These are phyloP conservation scores for Xylariaceae sp. DNA, from an alignment of 2,329 filamentous ascomycete species.

Conservation along the genomic window DNA sequence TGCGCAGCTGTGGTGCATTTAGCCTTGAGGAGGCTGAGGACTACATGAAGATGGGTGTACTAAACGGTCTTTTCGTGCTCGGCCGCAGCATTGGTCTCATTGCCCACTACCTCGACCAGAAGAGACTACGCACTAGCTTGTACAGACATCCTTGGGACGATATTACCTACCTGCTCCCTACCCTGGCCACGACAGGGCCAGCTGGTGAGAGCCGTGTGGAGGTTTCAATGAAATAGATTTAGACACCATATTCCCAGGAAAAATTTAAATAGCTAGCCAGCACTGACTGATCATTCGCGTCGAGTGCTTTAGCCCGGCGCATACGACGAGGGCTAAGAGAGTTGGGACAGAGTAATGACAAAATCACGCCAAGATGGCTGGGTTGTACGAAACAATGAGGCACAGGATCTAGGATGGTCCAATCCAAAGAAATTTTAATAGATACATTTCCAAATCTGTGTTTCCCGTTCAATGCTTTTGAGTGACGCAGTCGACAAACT, in stretches of 20 bases:
- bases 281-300: conserved; percentile 14
- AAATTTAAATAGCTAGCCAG: conserved; percentile 22
- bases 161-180: conserved; percentile 90
- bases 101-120: conserved; percentile 99
- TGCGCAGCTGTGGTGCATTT: conserved; percentile 98
- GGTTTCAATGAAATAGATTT: conserved; percentile 62
- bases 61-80: conserved; percentile 98
- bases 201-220: conserved; percentile 85
- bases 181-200: conserved; percentile 62
- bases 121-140: conserved; percentile 94
- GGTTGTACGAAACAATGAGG: conserved; percentile 27
- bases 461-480: neutral
- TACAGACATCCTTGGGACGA: conserved; percentile 99
- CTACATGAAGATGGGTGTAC: conserved; percentile 97
- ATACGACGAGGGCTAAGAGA: conserved; percentile 4
- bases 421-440: conserved; percentile 23
- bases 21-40: conserved; percentile 94
- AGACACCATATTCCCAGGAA: conserved; percentile 24
- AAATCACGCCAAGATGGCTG: conserved; percentile 21
- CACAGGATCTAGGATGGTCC: conserved; percentile 20
- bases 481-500: neutral
- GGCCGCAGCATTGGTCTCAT: conserved; percentile 97
- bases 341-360: conserved; percentile 22
- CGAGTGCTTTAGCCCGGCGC: conserved; percentile 13
- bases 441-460: conserved; percentile 14